These are phyloP conservation scores for Brasilioporus rufonigricans DNA, from an alignment of 768 basidiomycete genomes.

Conservation along the genomic window DNA sequence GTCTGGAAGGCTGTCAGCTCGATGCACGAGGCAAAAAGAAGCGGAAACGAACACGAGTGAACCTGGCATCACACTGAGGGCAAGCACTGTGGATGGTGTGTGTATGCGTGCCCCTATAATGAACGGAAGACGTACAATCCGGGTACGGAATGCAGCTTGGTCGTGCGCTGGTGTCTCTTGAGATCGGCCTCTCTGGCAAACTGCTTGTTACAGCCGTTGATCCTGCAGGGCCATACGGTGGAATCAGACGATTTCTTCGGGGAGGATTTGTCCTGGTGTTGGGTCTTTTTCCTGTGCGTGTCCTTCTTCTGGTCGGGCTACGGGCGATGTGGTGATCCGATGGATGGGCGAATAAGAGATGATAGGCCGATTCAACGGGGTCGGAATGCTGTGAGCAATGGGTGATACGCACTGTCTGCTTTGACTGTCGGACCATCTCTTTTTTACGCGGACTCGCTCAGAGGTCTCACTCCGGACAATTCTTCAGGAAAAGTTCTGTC, in stretches of 20 bases:
- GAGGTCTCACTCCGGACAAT: constrained; percentile 14
- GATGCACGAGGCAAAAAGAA: constrained; percentile 11
- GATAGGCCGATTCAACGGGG: constrained; percentile 22
- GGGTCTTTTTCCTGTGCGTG: constrained; percentile 37
- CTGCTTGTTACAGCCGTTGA: constrained; percentile 78
- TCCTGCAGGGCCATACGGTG: constrained; percentile 75
- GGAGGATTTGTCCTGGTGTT: constrained; percentile 42
- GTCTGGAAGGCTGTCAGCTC: constrained; percentile 44
- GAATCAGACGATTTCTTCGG: constrained; percentile 51
- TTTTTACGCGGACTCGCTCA: constrained; percentile 15
- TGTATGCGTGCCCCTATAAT: constrained; percentile 17
- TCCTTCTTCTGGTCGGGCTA: constrained; percentile 45
- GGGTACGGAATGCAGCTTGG: constrained; percentile 72
- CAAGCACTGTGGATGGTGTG: constrained; percentile 49
- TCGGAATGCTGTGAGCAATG: constrained; percentile 9
- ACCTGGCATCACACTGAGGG: constrained; percentile 77
- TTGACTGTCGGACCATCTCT: constrained; percentile 33
- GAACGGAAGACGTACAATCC: constrained; percentile 52
- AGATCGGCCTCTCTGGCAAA: constrained; percentile 82
- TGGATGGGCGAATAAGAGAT: neutral
- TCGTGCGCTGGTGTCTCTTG: constrained; percentile 78
- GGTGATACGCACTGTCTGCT: constrained; percentile 33
- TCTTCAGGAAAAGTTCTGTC: constrained; percentile 1
- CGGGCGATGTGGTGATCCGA: constrained; percentile 7
- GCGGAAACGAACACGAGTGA: constrained; percentile 61